A percentile compares a stretch with the other conserved stretches of the same genome.
Conservation (phyloP, 352 stramenopile species). For the Globisporangium middletonii region DNA sequence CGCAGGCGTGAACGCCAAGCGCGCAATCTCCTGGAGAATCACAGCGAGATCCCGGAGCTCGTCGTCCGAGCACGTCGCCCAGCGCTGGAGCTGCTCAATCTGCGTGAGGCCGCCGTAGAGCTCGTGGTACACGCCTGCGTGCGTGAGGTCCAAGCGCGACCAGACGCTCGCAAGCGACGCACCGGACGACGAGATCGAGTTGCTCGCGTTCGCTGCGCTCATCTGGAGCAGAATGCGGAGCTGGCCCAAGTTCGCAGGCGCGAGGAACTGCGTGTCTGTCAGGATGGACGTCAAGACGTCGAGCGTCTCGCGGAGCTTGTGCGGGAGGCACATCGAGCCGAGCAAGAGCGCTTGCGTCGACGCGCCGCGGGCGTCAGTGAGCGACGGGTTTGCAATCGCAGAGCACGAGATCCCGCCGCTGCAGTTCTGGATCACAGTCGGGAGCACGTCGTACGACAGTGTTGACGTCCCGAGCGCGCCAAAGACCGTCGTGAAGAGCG, state of each 20-base stretch:
- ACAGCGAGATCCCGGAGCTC: conserved; percentile 49
- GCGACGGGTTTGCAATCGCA: conserved; percentile 44
- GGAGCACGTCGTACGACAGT: conserved; percentile 55
- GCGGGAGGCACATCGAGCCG: conserved; percentile 60
- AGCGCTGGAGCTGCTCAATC: conserved; percentile 70
- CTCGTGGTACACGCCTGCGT: conserved; percentile 51
- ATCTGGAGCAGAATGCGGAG: conserved; percentile 72
- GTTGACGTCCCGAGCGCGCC: conserved; percentile 66
- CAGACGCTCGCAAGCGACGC: conserved; percentile 51
- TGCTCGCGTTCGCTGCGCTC: conserved; percentile 58
- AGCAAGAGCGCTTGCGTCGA: conserved; percentile 61
- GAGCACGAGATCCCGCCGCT: conserved; percentile 69
- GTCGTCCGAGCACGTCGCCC: conserved; percentile 59
- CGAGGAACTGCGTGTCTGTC: conserved; percentile 69
- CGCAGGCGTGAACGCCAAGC: conserved; percentile 41
- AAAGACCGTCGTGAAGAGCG: conserved; percentile 66
- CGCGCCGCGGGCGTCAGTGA: conserved; percentile 31
- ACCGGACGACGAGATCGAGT: conserved; percentile 63
- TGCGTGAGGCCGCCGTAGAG: conserved; percentile 67
- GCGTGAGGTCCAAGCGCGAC: conserved; percentile 50
- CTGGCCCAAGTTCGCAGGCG: conserved; percentile 64
- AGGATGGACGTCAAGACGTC: conserved; percentile 52
- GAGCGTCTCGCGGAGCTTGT: conserved; percentile 67
- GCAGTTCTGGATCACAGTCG: conserved; percentile 73
- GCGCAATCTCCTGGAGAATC: conserved; percentile 55